A percentile compares a stretch with the other conserved stretches of the same genome.
Conservation (phyloP, 1,284 basidiomycete species). For the Sporisorium sorghi region DNA sequence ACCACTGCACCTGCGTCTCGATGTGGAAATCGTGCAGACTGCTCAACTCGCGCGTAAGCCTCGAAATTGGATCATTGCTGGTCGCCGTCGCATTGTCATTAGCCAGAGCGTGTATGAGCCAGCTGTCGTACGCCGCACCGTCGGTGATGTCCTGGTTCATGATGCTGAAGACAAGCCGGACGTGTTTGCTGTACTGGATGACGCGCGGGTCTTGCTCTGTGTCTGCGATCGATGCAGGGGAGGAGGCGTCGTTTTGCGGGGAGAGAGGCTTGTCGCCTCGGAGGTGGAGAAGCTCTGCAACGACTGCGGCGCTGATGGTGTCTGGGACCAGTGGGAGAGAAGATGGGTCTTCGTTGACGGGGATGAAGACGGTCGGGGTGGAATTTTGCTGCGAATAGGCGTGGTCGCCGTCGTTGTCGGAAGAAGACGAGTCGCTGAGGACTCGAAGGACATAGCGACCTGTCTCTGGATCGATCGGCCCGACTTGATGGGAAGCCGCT, state of each 20-base stretch:
- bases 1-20: slow-evolving; percentile 92
- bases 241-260: background rate
- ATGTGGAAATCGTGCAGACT: slow-evolving; percentile 86
- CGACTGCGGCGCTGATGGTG: slow-evolving; percentile 35
- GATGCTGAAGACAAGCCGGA: slow-evolving; percentile 64
- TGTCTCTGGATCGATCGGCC: slow-evolving; percentile 6
- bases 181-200: slow-evolving; percentile 57
- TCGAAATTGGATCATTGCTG: slow-evolving; percentile 23
- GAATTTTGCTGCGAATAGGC: background rate
- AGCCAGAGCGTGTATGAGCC: slow-evolving; percentile 27
- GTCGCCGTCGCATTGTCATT: background rate
- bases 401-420: background rate
- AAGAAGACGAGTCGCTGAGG: background rate
- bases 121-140: slow-evolving; percentile 30
- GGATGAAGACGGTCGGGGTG: slow-evolving; percentile 15
- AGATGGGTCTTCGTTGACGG: background rate
- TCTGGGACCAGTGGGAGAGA: slow-evolving; percentile 29
- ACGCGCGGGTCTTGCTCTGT: slow-evolving; percentile 48
- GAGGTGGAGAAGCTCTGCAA: slow-evolving; percentile 28
- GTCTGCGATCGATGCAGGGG: slow-evolving; percentile 1
- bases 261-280: slow-evolving; percentile 19
- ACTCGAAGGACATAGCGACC: slow-evolving; percentile 21
- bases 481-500: background rate
- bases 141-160: slow-evolving; percentile 62
- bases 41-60: slow-evolving; percentile 30